Base-by-base conservation (phyloP, 2,329 filamentous ascomycete species). In the Helotiales sp. region DNA sequence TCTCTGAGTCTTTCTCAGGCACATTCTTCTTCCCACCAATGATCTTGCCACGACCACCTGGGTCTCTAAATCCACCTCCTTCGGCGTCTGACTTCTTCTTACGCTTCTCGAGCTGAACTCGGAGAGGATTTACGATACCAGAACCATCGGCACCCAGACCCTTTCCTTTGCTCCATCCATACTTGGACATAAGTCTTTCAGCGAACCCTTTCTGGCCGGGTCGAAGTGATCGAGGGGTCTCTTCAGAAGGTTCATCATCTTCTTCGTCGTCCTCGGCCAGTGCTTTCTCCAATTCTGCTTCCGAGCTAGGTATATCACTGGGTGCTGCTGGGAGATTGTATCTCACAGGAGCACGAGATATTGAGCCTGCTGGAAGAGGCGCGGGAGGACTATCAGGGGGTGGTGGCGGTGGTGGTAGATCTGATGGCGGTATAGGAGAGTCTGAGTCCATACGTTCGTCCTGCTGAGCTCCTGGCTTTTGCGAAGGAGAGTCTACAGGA, bases 131-230 rank as follows among this genome's bases (percentile, higher is more conserved):
- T 54, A 91, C 81, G 67, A 99, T 97, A 60, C 95, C 95, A 24
- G 86, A 85, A 30, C 85, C 86, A 61, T 87, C 83, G 15, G 91
- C 92, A 64, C 95, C 95, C 3, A 99, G 84, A 19, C 95, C 95
- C 61, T 88, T 83, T 24, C 95, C 95, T 69, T 93, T 88, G 33
- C 86, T 88, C 90, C 93, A 98, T 55, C 95, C 95, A 75, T 96
- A 95, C 72, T 97, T 98, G 60, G 85, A 83, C 85, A 99, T 91
- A 55, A 98, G 83, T 31, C 92, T 88, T 64, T 92, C 85, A 0
- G 91, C 95, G 72, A 96, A 96, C 52, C 88, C 90, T 63, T 86
- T 83, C 72, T 96, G 90, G 15, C 91, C 91, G 0, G 92, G 91
- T 2, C 87, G 85, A 56, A 78, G 83, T 40, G 87, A 87, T 34